Conservation (phyloP, 371 early-diverging fungal genomes). For the Rhizopus arrhizus region DNA sequence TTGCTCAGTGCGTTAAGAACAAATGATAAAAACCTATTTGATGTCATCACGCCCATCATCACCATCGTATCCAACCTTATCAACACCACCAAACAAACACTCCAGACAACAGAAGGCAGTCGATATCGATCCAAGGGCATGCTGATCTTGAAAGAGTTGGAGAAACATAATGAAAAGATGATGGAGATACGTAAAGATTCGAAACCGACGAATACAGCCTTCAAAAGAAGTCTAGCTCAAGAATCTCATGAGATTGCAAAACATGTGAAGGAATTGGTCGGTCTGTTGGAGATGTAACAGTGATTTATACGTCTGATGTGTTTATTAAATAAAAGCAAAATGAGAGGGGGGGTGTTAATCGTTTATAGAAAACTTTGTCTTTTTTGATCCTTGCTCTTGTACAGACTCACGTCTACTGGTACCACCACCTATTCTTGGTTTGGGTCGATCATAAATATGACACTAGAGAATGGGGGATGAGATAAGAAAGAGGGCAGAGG, state of each 20-base stretch:
- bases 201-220: slow-evolving; percentile 54
- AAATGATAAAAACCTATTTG: slow-evolving; percentile 17
- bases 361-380: neutral
- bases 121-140: slow-evolving; percentile 46
- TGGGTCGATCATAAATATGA: slow-evolving; percentile 79
- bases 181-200: slow-evolving; percentile 66
- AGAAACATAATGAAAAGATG: slow-evolving; percentile 66
- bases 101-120: slow-evolving; percentile 44
- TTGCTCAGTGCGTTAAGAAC: slow-evolving; percentile 73
- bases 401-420: slow-evolving; percentile 5
- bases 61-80: slow-evolving; percentile 52
- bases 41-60: slow-evolving; percentile 72
- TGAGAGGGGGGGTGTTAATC: neutral
- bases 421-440: slow-evolving; percentile 24
- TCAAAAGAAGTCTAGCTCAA: slow-evolving; percentile 85
- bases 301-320: neutral
- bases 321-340: neutral
- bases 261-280: slow-evolving; percentile 74
- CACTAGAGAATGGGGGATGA: slow-evolving; percentile 42
- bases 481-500: no score
- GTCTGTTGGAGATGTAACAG: slow-evolving; percentile 43
- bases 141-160: slow-evolving; percentile 70
- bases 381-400: slow-evolving; percentile 12
- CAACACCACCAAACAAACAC: slow-evolving; percentile 45
- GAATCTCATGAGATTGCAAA: slow-evolving; percentile 93